phyloP scores from a whole-genome alignment of 495 filamentous ascomycete genomes.

The Cenococcum geophilum region DNA sequence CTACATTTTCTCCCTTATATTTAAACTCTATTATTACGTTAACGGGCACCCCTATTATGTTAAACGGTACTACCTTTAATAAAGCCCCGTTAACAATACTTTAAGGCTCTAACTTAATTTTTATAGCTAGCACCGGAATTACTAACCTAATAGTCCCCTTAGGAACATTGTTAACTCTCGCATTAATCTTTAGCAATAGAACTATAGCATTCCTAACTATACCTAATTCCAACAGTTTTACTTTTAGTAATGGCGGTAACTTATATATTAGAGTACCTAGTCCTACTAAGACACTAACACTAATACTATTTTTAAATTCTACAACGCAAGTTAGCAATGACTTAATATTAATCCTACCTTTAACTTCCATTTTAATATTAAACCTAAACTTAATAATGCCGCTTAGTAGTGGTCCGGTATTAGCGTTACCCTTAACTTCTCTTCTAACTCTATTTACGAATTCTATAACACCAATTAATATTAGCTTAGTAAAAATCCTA shows the following conservation, averaged over 20 bases:
- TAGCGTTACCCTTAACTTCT: background rate
- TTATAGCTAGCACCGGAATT: background rate
- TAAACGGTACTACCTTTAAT: background rate
- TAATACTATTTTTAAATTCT: no score
- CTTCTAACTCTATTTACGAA: conserved; percentile 7
- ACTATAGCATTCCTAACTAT: background rate
- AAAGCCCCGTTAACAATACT: background rate
- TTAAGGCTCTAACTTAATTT: background rate
- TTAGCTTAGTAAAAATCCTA: background rate
- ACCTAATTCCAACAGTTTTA: background rate
- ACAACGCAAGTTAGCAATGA: no score
- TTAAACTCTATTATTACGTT: background rate
- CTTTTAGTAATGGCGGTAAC: background rate
- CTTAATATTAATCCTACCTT: no score
- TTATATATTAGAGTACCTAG: no score
- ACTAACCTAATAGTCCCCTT: background rate
- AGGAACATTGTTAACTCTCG: background rate
- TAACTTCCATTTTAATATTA: no score
- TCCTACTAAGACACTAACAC: no score
- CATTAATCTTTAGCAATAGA: background rate
- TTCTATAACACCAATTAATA: background rate
- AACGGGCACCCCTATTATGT: no score
- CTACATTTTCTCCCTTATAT: background rate
- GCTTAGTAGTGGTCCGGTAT: conserved; percentile 4
- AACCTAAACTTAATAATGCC: background rate